Base-by-base conservation (phyloP, 805 yeast genomes). In the Lachancea thermotolerans region DNA sequence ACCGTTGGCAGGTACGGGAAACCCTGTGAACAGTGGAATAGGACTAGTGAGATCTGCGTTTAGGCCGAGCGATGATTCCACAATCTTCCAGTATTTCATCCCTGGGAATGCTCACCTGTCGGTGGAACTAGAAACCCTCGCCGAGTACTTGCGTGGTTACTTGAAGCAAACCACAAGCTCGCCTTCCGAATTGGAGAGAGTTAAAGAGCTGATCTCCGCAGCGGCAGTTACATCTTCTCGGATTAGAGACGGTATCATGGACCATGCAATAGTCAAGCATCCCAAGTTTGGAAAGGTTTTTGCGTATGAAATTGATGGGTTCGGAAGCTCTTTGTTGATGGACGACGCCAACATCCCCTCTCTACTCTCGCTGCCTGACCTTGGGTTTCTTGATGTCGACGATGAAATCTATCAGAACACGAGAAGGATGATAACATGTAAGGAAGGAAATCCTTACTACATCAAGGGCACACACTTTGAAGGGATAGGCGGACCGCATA, bases 301-400 rank as follows among this genome's bases (percentile, higher is more conserved):
- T 54, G 96, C 96, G 0, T 88, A 81, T 56, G 96, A 88, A 61
- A 81, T 88, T 15, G 96, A 89, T 61, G 96, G 96, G 0, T 88
- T 74, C 58, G 95, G 95, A 2, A 72, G 93, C 25, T 51, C 73
- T 0, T 67, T 77, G 18, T 71, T 81, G 50, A 88, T 88, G 95
- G 95, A 88, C 62, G 96, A 88, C 64, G 96, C 96, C 17, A 89
- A 89, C 57, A 71, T 88, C 14, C 96, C 96, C 1, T 85, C 95
- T 1, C 62, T 86, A 30, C 67, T 88, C 35, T 77, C 95, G 1
- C 69, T 89, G 29, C 95, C 96, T 0, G 90, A 85, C 51, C 64
- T 85, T 57, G 95, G 95, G 0, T 84, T 76, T 59, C 53, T 78
- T 7, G 62, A 67, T 6, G 56, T 50, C 4, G 60, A 70, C 30